Conservation (phyloP, 2,329 filamentous ascomycete genomes). For the Mollisia scopiformis region DNA sequence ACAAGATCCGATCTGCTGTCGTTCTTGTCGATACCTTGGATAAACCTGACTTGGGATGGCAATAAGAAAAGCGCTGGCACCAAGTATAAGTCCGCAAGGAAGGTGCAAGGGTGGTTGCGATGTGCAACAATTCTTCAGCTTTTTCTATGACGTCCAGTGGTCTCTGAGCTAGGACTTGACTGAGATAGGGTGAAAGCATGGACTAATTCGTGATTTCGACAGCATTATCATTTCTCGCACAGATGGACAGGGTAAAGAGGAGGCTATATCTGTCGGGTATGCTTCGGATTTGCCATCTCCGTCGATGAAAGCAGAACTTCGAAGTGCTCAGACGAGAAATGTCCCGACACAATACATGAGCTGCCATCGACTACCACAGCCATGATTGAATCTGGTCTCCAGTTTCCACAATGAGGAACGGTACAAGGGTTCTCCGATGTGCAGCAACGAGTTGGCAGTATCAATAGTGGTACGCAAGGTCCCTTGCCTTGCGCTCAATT, state of each 20-base stretch:
- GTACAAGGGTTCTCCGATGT: constrained; percentile 1
- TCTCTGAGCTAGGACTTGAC: not conserved
- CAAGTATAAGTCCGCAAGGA: too few relatives aligned
- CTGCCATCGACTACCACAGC: not conserved
- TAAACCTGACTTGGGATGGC: too few relatives aligned
- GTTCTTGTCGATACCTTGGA: too few relatives aligned
- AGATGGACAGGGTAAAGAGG: not conserved
- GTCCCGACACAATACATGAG: not conserved
- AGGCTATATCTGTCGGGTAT: not conserved
- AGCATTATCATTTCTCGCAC: not conserved
- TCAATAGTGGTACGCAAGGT: not conserved
- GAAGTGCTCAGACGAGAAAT: not conserved
- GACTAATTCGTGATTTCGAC: not conserved
- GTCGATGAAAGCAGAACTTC: not conserved
- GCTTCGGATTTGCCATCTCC: not conserved
- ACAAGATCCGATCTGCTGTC: too few relatives aligned
- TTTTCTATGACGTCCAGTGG: not conserved
- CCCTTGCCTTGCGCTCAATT: constrained; percentile 5
- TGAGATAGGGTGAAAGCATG: not conserved
- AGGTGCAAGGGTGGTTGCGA: not conserved
- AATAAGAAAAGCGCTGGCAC: too few relatives aligned
- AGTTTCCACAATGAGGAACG: not conserved
- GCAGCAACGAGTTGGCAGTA: not conserved
- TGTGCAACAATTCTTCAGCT: not conserved
- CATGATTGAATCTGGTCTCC: not conserved